Conservation (phyloP, 106 monocot species). For the Apostasia shenzhenica region DNA sequence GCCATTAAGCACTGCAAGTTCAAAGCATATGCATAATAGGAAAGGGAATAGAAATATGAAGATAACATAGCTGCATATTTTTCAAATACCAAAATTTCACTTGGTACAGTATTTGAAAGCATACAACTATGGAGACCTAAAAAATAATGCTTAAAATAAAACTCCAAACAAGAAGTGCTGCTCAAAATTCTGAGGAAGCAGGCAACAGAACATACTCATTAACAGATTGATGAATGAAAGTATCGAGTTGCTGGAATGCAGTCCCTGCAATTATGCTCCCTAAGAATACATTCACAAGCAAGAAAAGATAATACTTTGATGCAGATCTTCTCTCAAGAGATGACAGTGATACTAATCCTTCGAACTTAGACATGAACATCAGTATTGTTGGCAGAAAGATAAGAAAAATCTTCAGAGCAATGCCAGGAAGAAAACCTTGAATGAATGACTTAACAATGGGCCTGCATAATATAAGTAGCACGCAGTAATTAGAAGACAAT, state of each 20-base stretch:
- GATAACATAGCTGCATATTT: too few relatives aligned
- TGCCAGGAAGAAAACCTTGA: conserved; percentile 67
- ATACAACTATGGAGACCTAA: too few relatives aligned
- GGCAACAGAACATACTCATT: conserved; percentile 30
- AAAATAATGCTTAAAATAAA: not conserved
- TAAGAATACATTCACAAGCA: conserved; percentile 63
- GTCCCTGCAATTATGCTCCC: conserved; percentile 51
- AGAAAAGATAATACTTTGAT: conserved; percentile 50
- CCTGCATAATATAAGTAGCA: conserved; percentile 12
- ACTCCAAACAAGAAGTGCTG: not conserved
- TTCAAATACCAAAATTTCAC: too few relatives aligned
- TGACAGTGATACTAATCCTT: conserved; percentile 43
- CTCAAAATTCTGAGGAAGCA: too few relatives aligned
- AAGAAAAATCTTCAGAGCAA: conserved; percentile 64
- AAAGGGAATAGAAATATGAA: too few relatives aligned
- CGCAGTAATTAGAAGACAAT: not conserved
- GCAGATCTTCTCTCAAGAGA: conserved; percentile 55
- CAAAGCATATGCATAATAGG: too few relatives aligned
- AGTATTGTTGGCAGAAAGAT: conserved; percentile 51
- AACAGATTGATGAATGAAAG: conserved; percentile 45
- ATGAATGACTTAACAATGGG: conserved; percentile 45
- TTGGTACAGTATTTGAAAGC: too few relatives aligned
- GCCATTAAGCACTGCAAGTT: too few relatives aligned
- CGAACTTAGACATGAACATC: conserved; percentile 70
- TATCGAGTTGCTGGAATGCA: conserved; percentile 46